Evolutionary conservation across 306 rosid genomes (phyloP).

Genomic region (Pterocarpus santalinus): DNA sequence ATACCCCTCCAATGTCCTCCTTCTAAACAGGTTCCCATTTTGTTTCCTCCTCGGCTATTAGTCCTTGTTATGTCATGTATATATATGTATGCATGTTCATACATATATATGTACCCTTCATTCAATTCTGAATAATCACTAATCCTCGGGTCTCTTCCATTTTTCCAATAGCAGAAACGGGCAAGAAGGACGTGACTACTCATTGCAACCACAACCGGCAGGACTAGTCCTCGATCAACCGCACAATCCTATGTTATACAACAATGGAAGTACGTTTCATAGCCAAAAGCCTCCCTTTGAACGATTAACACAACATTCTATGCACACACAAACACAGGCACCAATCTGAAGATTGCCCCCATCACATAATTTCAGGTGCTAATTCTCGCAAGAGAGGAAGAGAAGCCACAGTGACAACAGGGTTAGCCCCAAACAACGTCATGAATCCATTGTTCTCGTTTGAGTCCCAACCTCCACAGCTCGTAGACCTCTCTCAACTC

Average conservation of each 20-base stretch:
- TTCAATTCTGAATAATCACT: not conserved
- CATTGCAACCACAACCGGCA: conserved; percentile 66
- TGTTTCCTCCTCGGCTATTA: not conserved
- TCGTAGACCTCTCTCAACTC: conserved; percentile 80
- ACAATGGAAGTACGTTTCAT: conserved; percentile 59
- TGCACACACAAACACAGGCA: not conserved
- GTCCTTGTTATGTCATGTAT: not conserved
- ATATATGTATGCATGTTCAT: not conserved
- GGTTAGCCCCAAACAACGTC: not conserved
- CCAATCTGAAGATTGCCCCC: not conserved
- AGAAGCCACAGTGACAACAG: conserved; percentile 48
- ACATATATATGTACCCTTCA: not conserved
- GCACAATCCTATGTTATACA: conserved; percentile 36
- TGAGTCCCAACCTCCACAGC: conserved; percentile 70
- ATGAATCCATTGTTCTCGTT: conserved; percentile 55
- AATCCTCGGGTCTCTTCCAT: not conserved
- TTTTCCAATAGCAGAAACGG: conserved; percentile 56
- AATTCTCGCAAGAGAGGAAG: conserved; percentile 73
- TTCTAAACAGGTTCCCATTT: conserved; percentile 70
- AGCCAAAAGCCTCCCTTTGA: not conserved
- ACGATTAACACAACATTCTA: no score
- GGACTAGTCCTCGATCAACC: conserved; percentile 68
- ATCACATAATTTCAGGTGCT: conserved; percentile 17
- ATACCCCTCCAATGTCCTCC: conserved; percentile 82
- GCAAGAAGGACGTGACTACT: conserved; percentile 73